A percentile compares a stretch with the other conserved stretches of the same genome.
Evolutionary conservation across 2,329 filamentous ascomycete species (phyloP).

Genomic region (Westerdykella aurantiaca): DNA sequence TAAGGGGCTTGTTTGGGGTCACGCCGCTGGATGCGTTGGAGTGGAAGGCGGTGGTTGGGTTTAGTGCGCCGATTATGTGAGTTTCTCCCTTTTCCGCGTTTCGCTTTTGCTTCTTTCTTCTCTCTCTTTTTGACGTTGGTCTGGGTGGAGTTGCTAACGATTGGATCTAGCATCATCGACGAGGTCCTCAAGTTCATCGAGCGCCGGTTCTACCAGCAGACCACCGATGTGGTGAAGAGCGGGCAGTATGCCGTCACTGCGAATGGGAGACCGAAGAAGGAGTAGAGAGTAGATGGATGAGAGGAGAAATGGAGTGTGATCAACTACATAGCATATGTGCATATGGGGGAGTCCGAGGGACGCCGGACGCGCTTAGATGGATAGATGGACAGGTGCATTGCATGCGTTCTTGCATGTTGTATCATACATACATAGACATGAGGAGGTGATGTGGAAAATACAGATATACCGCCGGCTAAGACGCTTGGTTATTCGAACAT

Average conservation of each 20-base stretch:
- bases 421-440: too few species aligned
- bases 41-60: constrained; percentile 84
- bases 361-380: too few species aligned
- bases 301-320: background rate
- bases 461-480: too few species aligned
- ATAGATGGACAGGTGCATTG: too few species aligned
- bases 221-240: constrained; percentile 1
- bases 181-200: constrained; percentile 77
- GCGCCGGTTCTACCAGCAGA: constrained; percentile 33
- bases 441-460: too few species aligned
- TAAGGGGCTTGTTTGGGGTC: constrained; percentile 87
- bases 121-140: too few species aligned
- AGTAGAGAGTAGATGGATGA: constrained; percentile 9
- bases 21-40: constrained; percentile 77
- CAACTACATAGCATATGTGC: background rate
- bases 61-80: constrained; percentile 91
- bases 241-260: constrained; percentile 2
- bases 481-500: too few species aligned
- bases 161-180: constrained; percentile 64
- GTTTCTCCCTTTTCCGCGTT: constrained; percentile 35
- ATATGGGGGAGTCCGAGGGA: too few species aligned
- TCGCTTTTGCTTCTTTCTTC: background rate
- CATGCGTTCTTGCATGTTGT: too few species aligned
- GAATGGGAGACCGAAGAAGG: constrained; percentile 28
- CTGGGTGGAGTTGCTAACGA: constrained; percentile 17